Evolutionary conservation across 495 filamentous ascomycete species (phyloP).

Genomic region (Hyaloscypha hepaticicola): DNA sequence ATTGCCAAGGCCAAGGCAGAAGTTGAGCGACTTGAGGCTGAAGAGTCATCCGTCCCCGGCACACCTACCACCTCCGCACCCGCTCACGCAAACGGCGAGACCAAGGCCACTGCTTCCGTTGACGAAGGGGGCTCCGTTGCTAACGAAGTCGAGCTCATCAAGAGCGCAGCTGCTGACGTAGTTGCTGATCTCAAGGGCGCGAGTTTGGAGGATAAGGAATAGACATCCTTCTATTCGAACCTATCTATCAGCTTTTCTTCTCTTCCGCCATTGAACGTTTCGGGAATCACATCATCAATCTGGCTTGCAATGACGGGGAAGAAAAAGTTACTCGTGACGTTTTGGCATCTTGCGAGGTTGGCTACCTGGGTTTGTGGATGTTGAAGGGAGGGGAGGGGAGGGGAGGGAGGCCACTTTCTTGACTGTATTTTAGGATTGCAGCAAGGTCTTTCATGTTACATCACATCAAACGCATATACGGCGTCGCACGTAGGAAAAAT

Average conservation of each 20-base stretch:
- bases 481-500: not conserved
- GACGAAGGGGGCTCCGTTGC: constrained; percentile 30
- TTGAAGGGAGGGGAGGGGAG: too few species aligned
- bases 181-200: constrained; percentile 66
- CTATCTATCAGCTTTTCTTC: constrained; percentile 6
- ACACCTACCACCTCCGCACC: constrained; percentile 32
- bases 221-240: constrained; percentile 2
- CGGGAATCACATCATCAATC: not conserved
- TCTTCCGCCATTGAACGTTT: constrained; percentile 32
- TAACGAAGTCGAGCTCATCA: constrained; percentile 27
- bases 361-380: not conserved
- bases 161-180: constrained; percentile 39
- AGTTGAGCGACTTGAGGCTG: constrained; percentile 59
- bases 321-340: not conserved
- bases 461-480: not conserved
- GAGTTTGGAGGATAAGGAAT: constrained; percentile 62
- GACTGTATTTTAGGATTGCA: constrained; percentile 23
- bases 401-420: constrained; percentile 2
- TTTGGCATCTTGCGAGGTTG: constrained; percentile 11
- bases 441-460: not conserved
- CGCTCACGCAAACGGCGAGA: constrained; percentile 39
- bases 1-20: constrained; percentile 72
- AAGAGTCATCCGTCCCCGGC: constrained; percentile 40
- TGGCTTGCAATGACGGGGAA: constrained; percentile 37
- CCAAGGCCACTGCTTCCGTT: constrained; percentile 40